Evolutionary conservation across 257 asterid genomes (phyloP), one percentile per base, ranked within the genome.

Genomic region (Rubia yunnanensis): DNA sequence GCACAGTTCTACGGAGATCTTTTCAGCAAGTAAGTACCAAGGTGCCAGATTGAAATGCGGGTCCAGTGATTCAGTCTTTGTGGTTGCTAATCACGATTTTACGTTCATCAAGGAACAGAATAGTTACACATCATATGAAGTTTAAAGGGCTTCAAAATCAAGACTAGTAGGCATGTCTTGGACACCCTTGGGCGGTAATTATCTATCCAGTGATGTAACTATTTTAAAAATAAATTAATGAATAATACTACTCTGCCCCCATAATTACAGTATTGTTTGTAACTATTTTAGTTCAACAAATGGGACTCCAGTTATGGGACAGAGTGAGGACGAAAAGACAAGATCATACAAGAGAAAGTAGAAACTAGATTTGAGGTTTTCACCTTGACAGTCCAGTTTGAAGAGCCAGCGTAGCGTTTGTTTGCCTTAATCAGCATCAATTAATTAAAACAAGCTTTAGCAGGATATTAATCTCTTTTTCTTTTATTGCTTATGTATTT

Each of bases 321-420:
- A 7, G 20, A 44, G 52, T n/a, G 52, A 39, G 48, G 10, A 10
- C n/a, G 32, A 52, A n/a, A 1, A 13, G 4, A 23, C 20, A 9
- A 28, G 5, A n/a, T 27, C 23, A 30, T 9, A 34, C 10, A 28
- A 27, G 41, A 39, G 74, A 39, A n/a, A n/a, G 27, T 14, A 6
- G 13, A 60, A 44, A 15, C 52, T 44, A 64, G 35, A 72, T 36
- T 15, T 32, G n/a, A 62, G 28, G 23, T 62, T n/a, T 49, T 69
- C 73, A 94, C 99, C 99, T 84, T 86, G 65, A 94, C 98, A 10
- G 99, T 94, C 99, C 99, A 94, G 3, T 86, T 94, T 57, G 96
- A 44, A 66, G 88, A 84, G 64, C 96, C 96, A 0, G 98, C 75
- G 72, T 94, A 94, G 30, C 99, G 94, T 75, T 94, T 94, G 79